Evolutionary conservation across 1,284 basidiomycete genomes (phyloP).

Genomic region (Waitea zeae): DNA sequence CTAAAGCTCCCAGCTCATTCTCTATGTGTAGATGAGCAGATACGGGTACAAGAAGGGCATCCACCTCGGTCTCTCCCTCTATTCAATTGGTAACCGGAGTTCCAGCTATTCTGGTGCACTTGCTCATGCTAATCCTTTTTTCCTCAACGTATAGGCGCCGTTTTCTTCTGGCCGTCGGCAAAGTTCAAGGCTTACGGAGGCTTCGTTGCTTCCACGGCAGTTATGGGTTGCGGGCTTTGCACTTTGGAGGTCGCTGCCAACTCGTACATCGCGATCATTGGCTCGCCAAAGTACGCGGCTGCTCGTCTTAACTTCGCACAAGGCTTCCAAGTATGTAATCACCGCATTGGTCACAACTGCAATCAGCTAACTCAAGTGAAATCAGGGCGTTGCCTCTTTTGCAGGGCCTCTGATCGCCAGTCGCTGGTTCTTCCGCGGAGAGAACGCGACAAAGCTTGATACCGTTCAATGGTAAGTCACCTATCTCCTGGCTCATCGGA

Average conservation of each 20-base stretch:
- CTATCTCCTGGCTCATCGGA: background rate
- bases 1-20: background rate
- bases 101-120: background rate
- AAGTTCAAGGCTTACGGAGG: constrained; percentile 50
- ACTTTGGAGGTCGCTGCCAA: constrained; percentile 63
- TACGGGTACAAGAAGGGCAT: constrained; percentile 52
- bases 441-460: constrained; percentile 39
- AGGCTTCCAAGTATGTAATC: background rate
- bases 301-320: constrained; percentile 44
- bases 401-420: constrained; percentile 69
- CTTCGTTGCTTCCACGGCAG: constrained; percentile 57
- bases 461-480: constrained; percentile 59
- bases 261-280: constrained; percentile 61
- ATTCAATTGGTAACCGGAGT: constrained; percentile 32
- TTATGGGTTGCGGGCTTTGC: constrained; percentile 51
- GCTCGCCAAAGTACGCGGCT: constrained; percentile 52
- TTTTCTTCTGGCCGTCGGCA: constrained; percentile 73
- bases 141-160: constrained; percentile 27
- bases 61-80: constrained; percentile 53
- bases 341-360: constrained; percentile 19
- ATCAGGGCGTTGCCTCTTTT: constrained; percentile 68
- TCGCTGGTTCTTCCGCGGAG: constrained; percentile 54
- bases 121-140: constrained; percentile 2
- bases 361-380: constrained; percentile 74
- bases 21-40: constrained; percentile 27